A percentile compares a stretch with the other conserved stretches of the same genome.
phyloP scores from a whole-genome alignment of 2,329 filamentous ascomycete genomes.

The Coniosporium tulheliwenetii region DNA sequence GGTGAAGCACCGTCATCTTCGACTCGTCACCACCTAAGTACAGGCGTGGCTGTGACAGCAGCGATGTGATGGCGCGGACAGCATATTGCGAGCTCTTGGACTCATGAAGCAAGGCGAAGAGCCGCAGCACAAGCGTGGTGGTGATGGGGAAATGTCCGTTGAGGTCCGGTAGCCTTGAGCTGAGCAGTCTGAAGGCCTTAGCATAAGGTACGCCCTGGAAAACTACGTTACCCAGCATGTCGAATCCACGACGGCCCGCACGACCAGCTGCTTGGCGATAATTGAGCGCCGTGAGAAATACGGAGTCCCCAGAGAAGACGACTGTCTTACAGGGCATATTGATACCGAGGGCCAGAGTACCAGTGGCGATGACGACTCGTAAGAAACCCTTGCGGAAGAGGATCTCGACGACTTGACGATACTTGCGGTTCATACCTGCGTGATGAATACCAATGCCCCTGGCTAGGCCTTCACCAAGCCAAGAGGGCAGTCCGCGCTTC shows the following conservation, averaged over 20 bases:
- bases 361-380: constrained; percentile 57
- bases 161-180: constrained; percentile 56
- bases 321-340: constrained; percentile 78
- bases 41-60: constrained; percentile 54
- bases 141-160: constrained; percentile 68
- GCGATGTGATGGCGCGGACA: constrained; percentile 43
- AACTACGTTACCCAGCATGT: constrained; percentile 66
- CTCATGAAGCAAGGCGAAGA: constrained; percentile 51
- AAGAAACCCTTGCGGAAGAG: constrained; percentile 59
- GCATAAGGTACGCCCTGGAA: constrained; percentile 49
- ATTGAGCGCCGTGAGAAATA: constrained; percentile 59
- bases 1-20: constrained; percentile 56
- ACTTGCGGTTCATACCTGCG: constrained; percentile 62
- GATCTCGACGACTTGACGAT: constrained; percentile 59
- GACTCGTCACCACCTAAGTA: constrained; percentile 55
- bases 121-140: constrained; percentile 52
- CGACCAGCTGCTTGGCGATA: constrained; percentile 64
- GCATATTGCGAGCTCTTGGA: constrained; percentile 50
- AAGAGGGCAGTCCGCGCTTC: constrained; percentile 32
- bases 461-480: constrained; percentile 43
- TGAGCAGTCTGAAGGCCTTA: constrained; percentile 54
- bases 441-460: constrained; percentile 66
- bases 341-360: constrained; percentile 61
- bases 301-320: constrained; percentile 58
- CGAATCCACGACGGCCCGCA: constrained; percentile 66